Base-by-base conservation (phyloP, 2,329 filamentous ascomycete species). In the Verticillium tricorpus region DNA sequence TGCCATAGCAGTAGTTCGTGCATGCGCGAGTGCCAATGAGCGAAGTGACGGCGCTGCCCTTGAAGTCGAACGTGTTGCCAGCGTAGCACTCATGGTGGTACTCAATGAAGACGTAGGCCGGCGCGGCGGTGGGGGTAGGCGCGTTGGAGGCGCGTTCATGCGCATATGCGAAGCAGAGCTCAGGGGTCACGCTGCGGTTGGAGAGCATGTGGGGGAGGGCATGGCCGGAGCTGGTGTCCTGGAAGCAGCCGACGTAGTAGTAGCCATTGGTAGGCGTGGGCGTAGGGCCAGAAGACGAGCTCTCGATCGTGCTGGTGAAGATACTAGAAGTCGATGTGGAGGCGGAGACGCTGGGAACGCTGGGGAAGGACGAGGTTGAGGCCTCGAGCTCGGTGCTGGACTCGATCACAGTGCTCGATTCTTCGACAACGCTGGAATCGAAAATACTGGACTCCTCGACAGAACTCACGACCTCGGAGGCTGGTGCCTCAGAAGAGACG, bases 41-140 rank as follows among this genome's bases (percentile, higher is more conserved):
- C 11, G 67, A 65, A 0, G 68, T 69, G 9, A 70, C 63, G 6
- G 64, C 63, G 22, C 61, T 64, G 57, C 66, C 66, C 50, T 62
- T 58, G 63, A 70, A 70, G 59, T 69, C 58, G 52, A 68, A 63
- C 5, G 32, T 64, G 17, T 62, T 68, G 5, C 68, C 71, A 5
- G 68, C 70, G 61, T 74, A 73, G 65, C 71, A 75, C 65, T 74
- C 71, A 60, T 69, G 65, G 52, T 74, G 72, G 62, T 74, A 74
- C 61, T 75, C 72, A 22, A 74, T 45, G 39, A 68, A 72, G 5
- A 71, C 62, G 54, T 72, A 74, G 12, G 66, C 64, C 19, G 67
- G 61, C 56, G 63, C 69, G 0, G 70, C 69, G 1, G 68, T 72
- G 17, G 66, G 58, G 1, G 69, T 69, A 0, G 70, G 71, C 8